A percentile compares a stretch with the other conserved stretches of the same genome.
phyloP scores from a whole-genome alignment of 805 yeast species.

The Yarrowia sp. region DNA sequence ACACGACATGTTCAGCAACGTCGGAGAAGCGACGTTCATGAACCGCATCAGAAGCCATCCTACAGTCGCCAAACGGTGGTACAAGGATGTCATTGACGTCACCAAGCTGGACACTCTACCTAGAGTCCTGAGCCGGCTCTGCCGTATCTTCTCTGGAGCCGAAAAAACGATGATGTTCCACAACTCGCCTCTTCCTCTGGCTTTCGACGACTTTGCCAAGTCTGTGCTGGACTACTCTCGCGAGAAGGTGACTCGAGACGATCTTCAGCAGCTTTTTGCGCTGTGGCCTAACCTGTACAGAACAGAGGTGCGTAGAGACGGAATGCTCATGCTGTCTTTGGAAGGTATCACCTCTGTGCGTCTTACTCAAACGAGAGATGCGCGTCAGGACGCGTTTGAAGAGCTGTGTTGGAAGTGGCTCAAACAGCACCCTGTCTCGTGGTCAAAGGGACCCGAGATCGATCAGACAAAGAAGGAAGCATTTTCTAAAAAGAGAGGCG shows the following conservation, averaged over 20 bases:
- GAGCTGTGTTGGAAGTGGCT: slow-evolving; percentile 10
- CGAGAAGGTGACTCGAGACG: slow-evolving; percentile 29
- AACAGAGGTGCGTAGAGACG: slow-evolving; percentile 27
- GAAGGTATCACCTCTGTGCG: neutral
- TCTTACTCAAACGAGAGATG: neutral
- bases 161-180: slow-evolving; percentile 29
- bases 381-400: slow-evolving; percentile 10
- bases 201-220: slow-evolving; percentile 30
- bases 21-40: slow-evolving; percentile 20
- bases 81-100: neutral
- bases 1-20: slow-evolving; percentile 21
- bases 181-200: slow-evolving; percentile 30
- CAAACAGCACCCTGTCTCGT: neutral
- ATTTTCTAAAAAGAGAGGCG: neutral
- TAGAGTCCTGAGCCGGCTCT: slow-evolving; percentile 30
- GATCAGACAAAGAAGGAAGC: neutral
- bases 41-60: slow-evolving; percentile 21
- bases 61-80: neutral
- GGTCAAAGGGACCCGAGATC: neutral
- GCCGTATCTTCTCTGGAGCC: slow-evolving; percentile 31
- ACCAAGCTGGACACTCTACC: slow-evolving; percentile 23
- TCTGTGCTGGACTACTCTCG: slow-evolving; percentile 32
- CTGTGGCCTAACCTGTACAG: slow-evolving; percentile 35
- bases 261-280: slow-evolving; percentile 31
- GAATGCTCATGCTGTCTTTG: slow-evolving; percentile 22